phyloP scores from a whole-genome alignment of 2,329 filamentous ascomycete species.

The Drechslerella coelobrocha region DNA sequence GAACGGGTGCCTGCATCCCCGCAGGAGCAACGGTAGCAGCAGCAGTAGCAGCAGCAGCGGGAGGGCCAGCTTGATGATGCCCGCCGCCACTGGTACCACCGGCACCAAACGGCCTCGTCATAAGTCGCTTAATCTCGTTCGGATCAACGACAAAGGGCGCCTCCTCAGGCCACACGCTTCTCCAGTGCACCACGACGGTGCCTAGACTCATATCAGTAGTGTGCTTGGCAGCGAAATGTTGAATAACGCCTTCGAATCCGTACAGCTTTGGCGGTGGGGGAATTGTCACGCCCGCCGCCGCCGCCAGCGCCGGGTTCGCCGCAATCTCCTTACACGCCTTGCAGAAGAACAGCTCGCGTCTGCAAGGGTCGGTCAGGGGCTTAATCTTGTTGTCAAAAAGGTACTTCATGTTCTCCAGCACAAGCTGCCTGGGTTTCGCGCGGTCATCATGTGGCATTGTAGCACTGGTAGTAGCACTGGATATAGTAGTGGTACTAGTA shows the following conservation, averaged over 20 bases:
- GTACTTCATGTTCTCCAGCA: conserved; percentile 86
- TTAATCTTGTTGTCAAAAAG: conserved; percentile 79
- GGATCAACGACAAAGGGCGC: conserved; percentile 67
- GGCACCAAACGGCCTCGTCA: conserved; percentile 50
- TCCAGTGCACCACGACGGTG: conserved; percentile 78
- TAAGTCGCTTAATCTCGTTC: conserved; percentile 64
- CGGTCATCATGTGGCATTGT: conserved; percentile 1
- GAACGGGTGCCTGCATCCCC: conserved; percentile 51
- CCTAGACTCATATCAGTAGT: conserved; percentile 73
- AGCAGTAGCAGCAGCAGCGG: conserved; percentile 67
- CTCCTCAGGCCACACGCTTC: conserved; percentile 77
- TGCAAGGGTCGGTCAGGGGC: conserved; percentile 69
- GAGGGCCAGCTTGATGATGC: no score
- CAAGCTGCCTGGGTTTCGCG: conserved; percentile 62
- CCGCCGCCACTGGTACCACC: conserved; percentile 30
- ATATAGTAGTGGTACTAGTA: conserved; percentile 60
- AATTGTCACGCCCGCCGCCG: conserved; percentile 58
- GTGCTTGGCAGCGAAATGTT: conserved; percentile 85
- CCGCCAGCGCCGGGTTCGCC: conserved; percentile 24
- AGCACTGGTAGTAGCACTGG: conserved; percentile 7
- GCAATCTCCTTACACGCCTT: conserved; percentile 64
- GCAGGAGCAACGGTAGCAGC: conserved; percentile 60
- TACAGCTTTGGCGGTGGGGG: conserved; percentile 68
- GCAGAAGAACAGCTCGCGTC: conserved; percentile 78
- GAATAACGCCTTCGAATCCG: conserved; percentile 78